phyloP scores from a whole-genome alignment of 78 protist genomes.

The Chrysochromulina tobinii region DNA sequence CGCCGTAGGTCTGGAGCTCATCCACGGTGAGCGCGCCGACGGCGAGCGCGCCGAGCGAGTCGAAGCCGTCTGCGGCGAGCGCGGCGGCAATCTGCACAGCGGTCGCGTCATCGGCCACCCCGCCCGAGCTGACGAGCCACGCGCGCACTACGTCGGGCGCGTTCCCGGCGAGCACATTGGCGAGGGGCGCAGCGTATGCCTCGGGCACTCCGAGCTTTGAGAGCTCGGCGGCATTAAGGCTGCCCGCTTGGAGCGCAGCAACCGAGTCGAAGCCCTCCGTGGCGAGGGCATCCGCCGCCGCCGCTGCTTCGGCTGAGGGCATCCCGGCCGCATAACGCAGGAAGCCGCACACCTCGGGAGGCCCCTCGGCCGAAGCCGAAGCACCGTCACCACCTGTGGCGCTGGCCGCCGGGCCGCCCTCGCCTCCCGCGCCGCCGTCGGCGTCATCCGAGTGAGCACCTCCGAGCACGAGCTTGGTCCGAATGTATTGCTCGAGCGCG shows the following conservation, averaged over 20 bases:
- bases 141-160: too few species aligned
- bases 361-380: too few species aligned
- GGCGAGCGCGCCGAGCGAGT: neutral
- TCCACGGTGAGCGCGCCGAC: too few species aligned
- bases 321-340: neutral
- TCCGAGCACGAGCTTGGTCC: neutral
- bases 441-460: too few species aligned
- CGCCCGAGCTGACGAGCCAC: too few species aligned
- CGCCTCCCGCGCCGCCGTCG: too few species aligned
- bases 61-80: neutral
- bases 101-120: too few species aligned
- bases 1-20: too few species aligned
- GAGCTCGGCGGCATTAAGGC: neutral
- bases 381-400: too few species aligned
- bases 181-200: neutral
- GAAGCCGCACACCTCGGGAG: neutral
- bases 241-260: neutral
- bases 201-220: neutral
- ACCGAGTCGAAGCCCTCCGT: neutral
- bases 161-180: too few species aligned
- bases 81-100: neutral
- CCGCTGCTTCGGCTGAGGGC: neutral
- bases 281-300: neutral
- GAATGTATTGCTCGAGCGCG: neutral
- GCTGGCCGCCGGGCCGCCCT: too few species aligned